phyloP scores from a whole-genome alignment of 1,284 basidiomycete genomes.

The Megacollybia platyphylla region DNA sequence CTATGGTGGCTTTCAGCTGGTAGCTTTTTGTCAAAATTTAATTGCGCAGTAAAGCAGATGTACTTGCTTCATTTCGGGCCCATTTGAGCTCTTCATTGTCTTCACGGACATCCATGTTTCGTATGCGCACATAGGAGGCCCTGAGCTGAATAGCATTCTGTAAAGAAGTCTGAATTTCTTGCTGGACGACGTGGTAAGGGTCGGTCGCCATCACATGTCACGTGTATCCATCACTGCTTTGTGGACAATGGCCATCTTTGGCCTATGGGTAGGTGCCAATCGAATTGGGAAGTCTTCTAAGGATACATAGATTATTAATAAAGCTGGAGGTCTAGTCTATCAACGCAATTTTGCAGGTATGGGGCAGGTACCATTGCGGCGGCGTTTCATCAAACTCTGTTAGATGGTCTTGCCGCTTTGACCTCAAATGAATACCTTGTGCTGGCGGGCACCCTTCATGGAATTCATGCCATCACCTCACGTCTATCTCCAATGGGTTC shows the following conservation, averaged over 20 bases:
- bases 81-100: conserved; percentile 9
- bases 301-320: conserved; percentile 79
- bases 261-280: conserved; percentile 55
- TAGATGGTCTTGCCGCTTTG: conserved; percentile 78
- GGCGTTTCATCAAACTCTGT: conserved; percentile 7
- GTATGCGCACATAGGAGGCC: conserved; percentile 67
- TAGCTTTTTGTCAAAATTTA: conserved; percentile 1
- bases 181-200: conserved; percentile 72
- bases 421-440: conserved; percentile 97
- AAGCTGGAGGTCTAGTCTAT: conserved; percentile 95
- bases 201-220: conserved; percentile 47
- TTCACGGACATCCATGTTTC: conserved; percentile 30
- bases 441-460: conserved; percentile 92
- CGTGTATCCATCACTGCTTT: too few species aligned
- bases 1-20: conserved; percentile 66
- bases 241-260: conserved; percentile 54
- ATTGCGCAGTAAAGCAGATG: not conserved
- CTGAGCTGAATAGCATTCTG: conserved; percentile 57
- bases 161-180: conserved; percentile 61
- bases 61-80: conserved; percentile 35
- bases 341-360: conserved; percentile 82
- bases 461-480: conserved; percentile 96
- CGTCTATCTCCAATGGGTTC: conserved; percentile 76
- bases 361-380: conserved; percentile 9
- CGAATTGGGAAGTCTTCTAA: conserved; percentile 4